phyloP scores from a whole-genome alignment of 805 yeast species.

The Cyberlindnera meyerae region DNA sequence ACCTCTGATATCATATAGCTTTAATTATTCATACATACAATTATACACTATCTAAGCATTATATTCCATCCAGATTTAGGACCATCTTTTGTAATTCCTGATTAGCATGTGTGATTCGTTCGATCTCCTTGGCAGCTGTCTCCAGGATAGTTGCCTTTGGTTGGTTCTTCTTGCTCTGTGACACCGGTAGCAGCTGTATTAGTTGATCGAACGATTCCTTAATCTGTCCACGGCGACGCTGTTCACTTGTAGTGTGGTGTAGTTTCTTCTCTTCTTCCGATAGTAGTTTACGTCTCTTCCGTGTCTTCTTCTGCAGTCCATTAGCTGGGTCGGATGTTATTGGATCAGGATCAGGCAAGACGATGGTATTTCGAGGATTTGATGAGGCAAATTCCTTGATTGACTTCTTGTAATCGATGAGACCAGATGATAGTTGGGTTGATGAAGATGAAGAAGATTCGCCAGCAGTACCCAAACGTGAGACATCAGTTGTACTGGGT shows the following conservation, averaged over 20 bases:
- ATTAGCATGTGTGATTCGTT: conserved; percentile 13
- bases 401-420: not conserved
- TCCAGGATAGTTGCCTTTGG: conserved; percentile 23
- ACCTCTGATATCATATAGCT: conserved; percentile 12
- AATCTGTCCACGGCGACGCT: conserved; percentile 22
- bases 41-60: too few relatives aligned
- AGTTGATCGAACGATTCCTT: conserved; percentile 23
- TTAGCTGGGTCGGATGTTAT: too few relatives aligned
- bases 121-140: conserved; percentile 20
- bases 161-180: conserved; percentile 15
- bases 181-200: conserved; percentile 16
- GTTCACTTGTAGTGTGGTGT: conserved; percentile 26
- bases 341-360: too few relatives aligned
- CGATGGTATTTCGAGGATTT: too few relatives aligned
- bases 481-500: too few relatives aligned
- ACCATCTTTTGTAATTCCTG: conserved; percentile 11
- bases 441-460: too few relatives aligned
- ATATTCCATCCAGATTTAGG: conserved; percentile 1
- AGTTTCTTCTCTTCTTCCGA: conserved; percentile 25
- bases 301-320: conserved; percentile 1
- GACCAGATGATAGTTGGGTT: not conserved
- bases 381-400: too few relatives aligned
- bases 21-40: not conserved
- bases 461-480: too few relatives aligned
- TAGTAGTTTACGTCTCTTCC: conserved; percentile 19